These are phyloP conservation scores for Cinchona pubescens DNA, from an alignment of 257 asterid genomes.

Conservation along the genomic window DNA sequence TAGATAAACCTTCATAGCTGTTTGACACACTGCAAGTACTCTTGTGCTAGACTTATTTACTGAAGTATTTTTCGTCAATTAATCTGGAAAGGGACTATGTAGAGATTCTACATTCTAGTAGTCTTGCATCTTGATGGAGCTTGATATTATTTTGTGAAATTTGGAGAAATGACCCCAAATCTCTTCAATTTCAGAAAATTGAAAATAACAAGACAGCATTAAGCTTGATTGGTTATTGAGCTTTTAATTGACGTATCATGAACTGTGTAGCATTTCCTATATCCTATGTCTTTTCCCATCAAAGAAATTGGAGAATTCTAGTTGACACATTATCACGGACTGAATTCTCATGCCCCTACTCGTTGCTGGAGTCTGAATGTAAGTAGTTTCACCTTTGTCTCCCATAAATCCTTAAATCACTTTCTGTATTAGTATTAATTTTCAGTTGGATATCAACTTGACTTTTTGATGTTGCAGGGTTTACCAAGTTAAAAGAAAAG, in stretches of 20 bases:
- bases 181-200: conserved; percentile 3
- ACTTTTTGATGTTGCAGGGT: conserved; percentile 53
- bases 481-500: conserved; percentile 84
- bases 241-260: not conserved
- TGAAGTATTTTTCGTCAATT: not conserved
- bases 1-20: not conserved
- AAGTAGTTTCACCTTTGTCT: not conserved
- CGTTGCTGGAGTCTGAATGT: not conserved
- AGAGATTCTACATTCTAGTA: not conserved
- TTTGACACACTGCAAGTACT: no score
- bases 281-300: not conserved
- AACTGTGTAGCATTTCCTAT: not conserved
- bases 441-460: not conserved
- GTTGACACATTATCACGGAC: not conserved
- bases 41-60: not conserved
- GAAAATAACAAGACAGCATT: not conserved
- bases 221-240: not conserved
- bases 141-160: not conserved
- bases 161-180: not conserved
- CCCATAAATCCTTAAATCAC: not conserved
- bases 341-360: not conserved
- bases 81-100: not conserved
- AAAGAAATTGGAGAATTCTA: not conserved
- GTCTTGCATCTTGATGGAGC: not conserved
- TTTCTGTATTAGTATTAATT: not conserved